A percentile compares a stretch with the other conserved stretches of the same genome.
These are phyloP conservation scores for Cordia subcordata DNA, from an alignment of 257 asterid species.

Conservation along the genomic window DNA sequence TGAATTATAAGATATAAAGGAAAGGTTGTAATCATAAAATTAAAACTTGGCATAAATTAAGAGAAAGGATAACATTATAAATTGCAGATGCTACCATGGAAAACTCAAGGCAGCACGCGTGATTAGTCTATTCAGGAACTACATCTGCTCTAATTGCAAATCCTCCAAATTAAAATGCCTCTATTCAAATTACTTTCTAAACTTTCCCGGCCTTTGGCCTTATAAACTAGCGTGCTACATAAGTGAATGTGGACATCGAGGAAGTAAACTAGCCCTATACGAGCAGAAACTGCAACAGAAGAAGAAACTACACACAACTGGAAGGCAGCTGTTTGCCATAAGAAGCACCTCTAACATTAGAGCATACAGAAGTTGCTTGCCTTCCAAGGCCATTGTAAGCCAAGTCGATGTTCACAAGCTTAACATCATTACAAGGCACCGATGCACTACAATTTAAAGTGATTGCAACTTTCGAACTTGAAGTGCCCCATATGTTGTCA, in stretches of 20 bases:
- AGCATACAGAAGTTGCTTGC: constrained; percentile 30
- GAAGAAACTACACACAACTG: constrained; percentile 35
- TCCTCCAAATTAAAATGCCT: background rate
- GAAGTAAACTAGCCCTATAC: too few relatives aligned
- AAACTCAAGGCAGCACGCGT: too few relatives aligned
- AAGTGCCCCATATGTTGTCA: constrained; percentile 52
- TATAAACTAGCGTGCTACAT: too few relatives aligned
- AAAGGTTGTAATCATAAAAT: background rate
- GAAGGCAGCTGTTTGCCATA: constrained; percentile 42
- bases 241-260: too few relatives aligned
- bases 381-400: constrained; percentile 37
- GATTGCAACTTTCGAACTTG: constrained; percentile 43
- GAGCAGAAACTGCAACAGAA: background rate
- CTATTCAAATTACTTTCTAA: background rate
- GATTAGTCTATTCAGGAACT: too few relatives aligned
- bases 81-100: background rate
- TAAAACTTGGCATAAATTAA: background rate
- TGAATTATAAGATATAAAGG: too few relatives aligned
- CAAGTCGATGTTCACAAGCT: constrained; percentile 41
- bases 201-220: too few relatives aligned
- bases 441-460: constrained; percentile 38
- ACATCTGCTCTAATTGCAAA: too few relatives aligned
- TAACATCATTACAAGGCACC: constrained; percentile 49
- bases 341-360: constrained; percentile 40
- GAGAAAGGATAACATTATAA: background rate